Evolutionary conservation across 2,329 filamentous ascomycete genomes (phyloP), one percentile per base, ranked within the genome.

Genomic region (Fusarium sp.): DNA sequence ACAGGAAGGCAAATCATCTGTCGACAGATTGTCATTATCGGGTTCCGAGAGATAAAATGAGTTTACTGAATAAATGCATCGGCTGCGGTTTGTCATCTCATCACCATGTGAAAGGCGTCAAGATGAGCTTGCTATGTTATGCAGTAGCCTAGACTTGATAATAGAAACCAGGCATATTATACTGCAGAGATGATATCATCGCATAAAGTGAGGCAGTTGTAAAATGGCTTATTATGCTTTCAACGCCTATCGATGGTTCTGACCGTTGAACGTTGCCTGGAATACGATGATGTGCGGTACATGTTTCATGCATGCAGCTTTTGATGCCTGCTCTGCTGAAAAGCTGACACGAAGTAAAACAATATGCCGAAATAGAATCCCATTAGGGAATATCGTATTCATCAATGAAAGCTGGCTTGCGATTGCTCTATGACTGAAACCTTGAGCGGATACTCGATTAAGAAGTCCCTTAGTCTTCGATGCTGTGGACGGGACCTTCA

Each of bases 401-500:
- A 52, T 46, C 39, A 38, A 33, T 41, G 25, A 25, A 25, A 25
- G 25, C 56, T 11, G 27, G 55, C 33, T 38, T 33, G 7, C 36
- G 44, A 49, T 62, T 42, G 62, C 42, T 29, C 29, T 45, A 4
- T 58, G n/a, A 64, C 10, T 36, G 62, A 52, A 35, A 10, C 14
- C 29, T 56, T 45, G 31, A 33, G 53, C 53, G 35, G 68, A 58
- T 41, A 64, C 66, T 58, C 29, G 55, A 27, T 55, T 33, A 31
- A 64, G 27, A 53, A 39, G 14, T 38, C 31, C 17, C 15, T 1
- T 52, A 29, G 53, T 54, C 52, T 47, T 31, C 29, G n/a, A 54
- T 69, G 35, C 25, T 33, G 67, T 63, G 67, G 56, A 63, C 49
- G 50, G 67, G 56, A 63, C 49, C 55, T 52, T 42, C 14, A 60